These are phyloP conservation scores for Neoboletus magnificus DNA, from an alignment of 768 basidiomycete genomes.

Conservation along the genomic window DNA sequence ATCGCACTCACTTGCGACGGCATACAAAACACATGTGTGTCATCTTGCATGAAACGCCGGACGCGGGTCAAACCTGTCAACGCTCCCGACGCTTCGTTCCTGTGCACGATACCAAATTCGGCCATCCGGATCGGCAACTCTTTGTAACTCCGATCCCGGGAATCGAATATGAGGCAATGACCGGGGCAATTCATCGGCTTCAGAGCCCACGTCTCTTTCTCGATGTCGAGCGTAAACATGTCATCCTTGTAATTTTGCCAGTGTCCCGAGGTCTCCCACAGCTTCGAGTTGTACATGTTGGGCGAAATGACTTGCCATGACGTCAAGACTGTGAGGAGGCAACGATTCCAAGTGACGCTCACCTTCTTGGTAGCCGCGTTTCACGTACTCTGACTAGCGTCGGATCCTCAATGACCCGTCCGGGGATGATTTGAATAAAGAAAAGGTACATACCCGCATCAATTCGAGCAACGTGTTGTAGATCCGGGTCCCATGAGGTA, in stretches of 20 bases:
- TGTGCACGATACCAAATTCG: slow-evolving; percentile 95
- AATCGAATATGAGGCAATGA: slow-evolving; percentile 94
- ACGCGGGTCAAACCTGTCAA: slow-evolving; percentile 92
- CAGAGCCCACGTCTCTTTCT: slow-evolving; percentile 94
- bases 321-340: slow-evolving; percentile 6
- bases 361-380: slow-evolving; percentile 96
- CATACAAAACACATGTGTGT: slow-evolving; percentile 98
- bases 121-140: slow-evolving; percentile 98
- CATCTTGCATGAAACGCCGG: slow-evolving; percentile 94
- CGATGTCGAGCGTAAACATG: slow-evolving; percentile 93
- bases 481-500: slow-evolving; percentile 95
- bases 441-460: slow-evolving; percentile 64
- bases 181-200: slow-evolving; percentile 99
- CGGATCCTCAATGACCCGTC: not conserved
- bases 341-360: not conserved
- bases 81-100: slow-evolving; percentile 95
- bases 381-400: slow-evolving; percentile 81
- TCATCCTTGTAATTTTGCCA: slow-evolving; percentile 98
- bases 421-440: slow-evolving; percentile 1
- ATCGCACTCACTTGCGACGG: slow-evolving; percentile 64
- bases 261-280: slow-evolving; percentile 98
- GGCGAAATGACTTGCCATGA: slow-evolving; percentile 80
- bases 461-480: slow-evolving; percentile 92
- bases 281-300: slow-evolving; percentile 93
- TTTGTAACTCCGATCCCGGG: slow-evolving; percentile 88